phyloP scores from a whole-genome alignment of 2,329 filamentous ascomycete species.

The Hypoxylon sp. region DNA sequence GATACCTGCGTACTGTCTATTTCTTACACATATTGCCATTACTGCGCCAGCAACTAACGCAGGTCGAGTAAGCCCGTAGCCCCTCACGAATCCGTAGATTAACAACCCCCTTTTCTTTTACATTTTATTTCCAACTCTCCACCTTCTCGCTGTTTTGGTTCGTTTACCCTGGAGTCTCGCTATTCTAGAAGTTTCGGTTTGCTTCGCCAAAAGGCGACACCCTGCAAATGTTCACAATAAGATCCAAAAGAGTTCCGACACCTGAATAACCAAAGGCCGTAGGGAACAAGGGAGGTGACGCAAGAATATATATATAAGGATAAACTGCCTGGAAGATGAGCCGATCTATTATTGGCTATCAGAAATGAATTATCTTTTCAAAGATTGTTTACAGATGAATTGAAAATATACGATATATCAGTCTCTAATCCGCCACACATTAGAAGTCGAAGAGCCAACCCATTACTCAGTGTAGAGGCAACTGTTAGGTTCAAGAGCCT shows the following conservation, averaged over 20 bases:
- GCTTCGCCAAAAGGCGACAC: neutral
- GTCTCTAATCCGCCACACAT: neutral
- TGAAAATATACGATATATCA: neutral
- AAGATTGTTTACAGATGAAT: neutral
- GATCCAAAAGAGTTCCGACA: neutral
- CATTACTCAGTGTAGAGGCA: conserved; percentile 55
- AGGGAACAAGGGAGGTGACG: neutral
- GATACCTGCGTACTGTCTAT: neutral
- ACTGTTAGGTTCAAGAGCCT: conserved; percentile 53
- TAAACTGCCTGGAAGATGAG: neutral
- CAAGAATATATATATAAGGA: neutral
- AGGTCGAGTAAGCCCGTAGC: neutral
- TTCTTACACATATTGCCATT: neutral
- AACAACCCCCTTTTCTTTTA: neutral
- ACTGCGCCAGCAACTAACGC: neutral
- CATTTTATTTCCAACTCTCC: neutral
- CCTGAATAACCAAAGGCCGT: neutral
- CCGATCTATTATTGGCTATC: neutral
- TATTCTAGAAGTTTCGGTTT: neutral
- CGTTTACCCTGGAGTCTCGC: neutral
- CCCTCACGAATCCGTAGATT: neutral
- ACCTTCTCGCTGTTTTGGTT: neutral
- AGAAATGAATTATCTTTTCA: neutral
- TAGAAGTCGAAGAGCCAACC: neutral
- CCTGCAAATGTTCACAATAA: neutral